Evolutionary conservation across 805 yeast genomes (phyloP).

Genomic region (Danielia reshetovae): DNA sequence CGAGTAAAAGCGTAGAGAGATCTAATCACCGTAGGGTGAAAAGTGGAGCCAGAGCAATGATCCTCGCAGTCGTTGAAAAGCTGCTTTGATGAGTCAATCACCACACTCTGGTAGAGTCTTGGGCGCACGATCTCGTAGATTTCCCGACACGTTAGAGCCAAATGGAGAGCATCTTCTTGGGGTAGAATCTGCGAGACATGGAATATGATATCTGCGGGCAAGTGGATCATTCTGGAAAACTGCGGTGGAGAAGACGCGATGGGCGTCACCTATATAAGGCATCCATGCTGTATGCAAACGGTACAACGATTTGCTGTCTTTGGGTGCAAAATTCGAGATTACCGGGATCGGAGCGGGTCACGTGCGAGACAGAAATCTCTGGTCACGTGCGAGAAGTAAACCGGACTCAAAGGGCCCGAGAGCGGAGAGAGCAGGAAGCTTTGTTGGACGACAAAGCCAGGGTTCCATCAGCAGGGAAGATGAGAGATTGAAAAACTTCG

Average conservation of each 20-base stretch:
- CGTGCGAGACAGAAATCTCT: no score
- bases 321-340: conserved; percentile 18
- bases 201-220: conserved; percentile 9
- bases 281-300: no score
- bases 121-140: conserved; percentile 5
- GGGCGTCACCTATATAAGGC: no score
- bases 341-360: conserved; percentile 14
- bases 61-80: conserved; percentile 4
- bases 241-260: no score
- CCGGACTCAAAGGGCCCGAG: no score
- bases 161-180: conserved; percentile 10
- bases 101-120: conserved; percentile 8
- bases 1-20: conserved; percentile 13
- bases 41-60: neutral
- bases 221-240: conserved; percentile 1
- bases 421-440: no score
- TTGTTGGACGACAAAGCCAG: no score
- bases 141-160: conserved; percentile 9
- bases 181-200: conserved; percentile 8
- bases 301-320: no score
- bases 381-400: no score
- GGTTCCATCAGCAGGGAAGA: no score
- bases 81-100: conserved; percentile 11
- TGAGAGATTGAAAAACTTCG: no score
- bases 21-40: conserved; percentile 11